Evolutionary conservation across 1,139 yeast species (phyloP).

Genomic region (Saccharomyces hybrid): DNA sequence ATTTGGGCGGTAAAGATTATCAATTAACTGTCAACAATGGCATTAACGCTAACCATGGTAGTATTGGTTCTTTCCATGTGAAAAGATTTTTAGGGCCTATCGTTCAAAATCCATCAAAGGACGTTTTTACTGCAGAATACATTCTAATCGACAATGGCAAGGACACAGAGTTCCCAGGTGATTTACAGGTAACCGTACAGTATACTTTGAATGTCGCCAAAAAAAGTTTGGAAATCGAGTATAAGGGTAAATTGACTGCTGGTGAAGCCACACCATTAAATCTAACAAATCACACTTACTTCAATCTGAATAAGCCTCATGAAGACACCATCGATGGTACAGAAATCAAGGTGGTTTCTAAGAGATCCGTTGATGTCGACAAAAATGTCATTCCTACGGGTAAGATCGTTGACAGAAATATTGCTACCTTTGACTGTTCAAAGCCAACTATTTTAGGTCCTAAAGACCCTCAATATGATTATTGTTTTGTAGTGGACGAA

Average conservation of each 20-base stretch:
- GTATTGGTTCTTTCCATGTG: conserved; percentile 46
- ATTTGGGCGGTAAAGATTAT: conserved; percentile 37
- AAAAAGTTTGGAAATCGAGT: conserved; percentile 39
- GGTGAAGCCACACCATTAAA: conserved; percentile 46
- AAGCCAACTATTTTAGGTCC: conserved; percentile 17
- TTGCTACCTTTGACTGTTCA: conserved; percentile 17
- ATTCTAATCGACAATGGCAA: conserved; percentile 35
- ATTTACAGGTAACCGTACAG: conserved; percentile 15
- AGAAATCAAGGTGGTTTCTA: conserved; percentile 28
- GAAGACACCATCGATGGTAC: conserved; percentile 26
- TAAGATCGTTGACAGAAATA: conserved; percentile 31
- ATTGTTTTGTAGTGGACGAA: conserved; percentile 44
- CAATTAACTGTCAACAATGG: conserved; percentile 38
- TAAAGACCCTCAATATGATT: conserved; percentile 38
- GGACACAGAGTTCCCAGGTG: conserved; percentile 22
- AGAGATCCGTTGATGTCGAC: conserved; percentile 37
- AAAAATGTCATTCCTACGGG: conserved; percentile 47
- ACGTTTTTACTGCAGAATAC: conserved; percentile 37
- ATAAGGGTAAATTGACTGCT: conserved; percentile 39
- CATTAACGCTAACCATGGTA: conserved; percentile 44
- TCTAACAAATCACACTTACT: conserved; percentile 60
- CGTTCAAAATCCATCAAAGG: conserved; percentile 32
- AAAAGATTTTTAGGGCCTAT: conserved; percentile 46
- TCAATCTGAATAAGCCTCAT: conserved; percentile 37
- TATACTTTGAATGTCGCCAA: conserved; percentile 24